Evolutionary conservation across 78 protist genomes (phyloP).

Genomic region (slime mould (Dictyostelium discoideum)): DNA sequence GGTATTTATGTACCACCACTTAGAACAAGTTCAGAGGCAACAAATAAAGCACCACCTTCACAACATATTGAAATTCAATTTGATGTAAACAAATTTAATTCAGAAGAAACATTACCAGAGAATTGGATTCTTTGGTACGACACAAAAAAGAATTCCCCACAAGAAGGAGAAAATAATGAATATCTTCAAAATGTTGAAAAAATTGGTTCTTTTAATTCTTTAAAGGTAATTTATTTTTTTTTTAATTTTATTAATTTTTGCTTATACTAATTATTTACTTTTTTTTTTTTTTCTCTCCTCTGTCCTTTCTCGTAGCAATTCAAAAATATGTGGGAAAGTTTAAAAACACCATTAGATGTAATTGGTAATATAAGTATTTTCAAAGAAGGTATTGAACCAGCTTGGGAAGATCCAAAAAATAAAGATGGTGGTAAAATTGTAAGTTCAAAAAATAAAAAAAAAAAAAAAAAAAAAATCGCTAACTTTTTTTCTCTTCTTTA

Average conservation of each 20-base stretch:
- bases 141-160: neutral
- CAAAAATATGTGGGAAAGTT: constrained; percentile 19
- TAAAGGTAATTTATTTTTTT: constrained; percentile 23
- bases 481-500: too few relatives aligned
- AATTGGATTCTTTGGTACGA: constrained; percentile 67
- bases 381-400: constrained; percentile 77
- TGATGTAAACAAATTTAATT: neutral
- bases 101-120: neutral
- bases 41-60: constrained; percentile 14
- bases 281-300: neutral
- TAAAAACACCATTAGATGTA: constrained; percentile 42
- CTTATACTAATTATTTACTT: neutral
- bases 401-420: constrained; percentile 69
- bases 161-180: constrained; percentile 27
- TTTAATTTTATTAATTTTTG: neutral
- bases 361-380: constrained; percentile 65
- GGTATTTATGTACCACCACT: neutral
- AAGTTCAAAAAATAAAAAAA: neutral
- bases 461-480: neutral
- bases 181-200: constrained; percentile 57
- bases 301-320: neutral
- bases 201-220: constrained; percentile 47
- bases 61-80: constrained; percentile 39
- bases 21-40: neutral
- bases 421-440: constrained; percentile 79